A percentile compares a stretch with the other conserved stretches of the same genome.
Conservation (phyloP, 2,329 filamentous ascomycete genomes). For the Colletotrichum tabaci region DNA sequence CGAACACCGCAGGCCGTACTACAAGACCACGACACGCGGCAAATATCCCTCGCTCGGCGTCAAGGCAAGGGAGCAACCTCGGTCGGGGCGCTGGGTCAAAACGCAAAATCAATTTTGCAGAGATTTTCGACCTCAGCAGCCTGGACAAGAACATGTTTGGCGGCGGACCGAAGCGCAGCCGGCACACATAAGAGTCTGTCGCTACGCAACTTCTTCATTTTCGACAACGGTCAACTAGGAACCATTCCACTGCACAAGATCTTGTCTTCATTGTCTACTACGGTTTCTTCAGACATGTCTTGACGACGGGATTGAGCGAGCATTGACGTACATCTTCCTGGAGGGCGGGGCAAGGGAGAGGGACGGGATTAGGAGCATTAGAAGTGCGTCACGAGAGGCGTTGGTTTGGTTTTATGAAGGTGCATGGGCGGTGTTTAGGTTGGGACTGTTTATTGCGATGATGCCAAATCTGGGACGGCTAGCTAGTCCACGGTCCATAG, state of each 20-base stretch:
- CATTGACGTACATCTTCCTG: conserved; percentile 33
- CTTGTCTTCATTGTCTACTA: conserved; percentile 24
- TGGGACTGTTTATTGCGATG: conserved; percentile 41
- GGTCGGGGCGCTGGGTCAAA: conserved; percentile 79
- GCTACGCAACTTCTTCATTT: conserved; percentile 18
- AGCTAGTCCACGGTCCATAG: conserved; percentile 42
- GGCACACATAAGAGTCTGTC: conserved; percentile 57
- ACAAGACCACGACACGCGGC: conserved; percentile 39
- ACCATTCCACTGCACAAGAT: not conserved
- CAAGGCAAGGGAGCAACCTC: conserved; percentile 57
- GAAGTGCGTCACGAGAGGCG: conserved; percentile 39
- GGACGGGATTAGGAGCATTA: conserved; percentile 26
- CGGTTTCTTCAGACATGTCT: conserved; percentile 32
- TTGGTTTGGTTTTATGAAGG: conserved; percentile 37
- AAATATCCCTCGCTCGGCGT: conserved; percentile 33
- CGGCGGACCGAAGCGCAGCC: conserved; percentile 63
- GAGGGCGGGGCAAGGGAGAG: conserved; percentile 11
- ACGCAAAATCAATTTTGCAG: conserved; percentile 79
- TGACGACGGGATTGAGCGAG: conserved; percentile 37
- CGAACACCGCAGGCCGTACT: conserved; percentile 39
- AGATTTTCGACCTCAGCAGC: conserved; percentile 81
- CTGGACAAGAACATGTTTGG: conserved; percentile 74
- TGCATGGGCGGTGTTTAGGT: conserved; percentile 42
- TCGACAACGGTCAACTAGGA: conserved; percentile 25
- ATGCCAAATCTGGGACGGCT: conserved; percentile 40